Conservation (phyloP, 2,329 filamentous ascomycete species). For the Fusarium pilosicola region DNA sequence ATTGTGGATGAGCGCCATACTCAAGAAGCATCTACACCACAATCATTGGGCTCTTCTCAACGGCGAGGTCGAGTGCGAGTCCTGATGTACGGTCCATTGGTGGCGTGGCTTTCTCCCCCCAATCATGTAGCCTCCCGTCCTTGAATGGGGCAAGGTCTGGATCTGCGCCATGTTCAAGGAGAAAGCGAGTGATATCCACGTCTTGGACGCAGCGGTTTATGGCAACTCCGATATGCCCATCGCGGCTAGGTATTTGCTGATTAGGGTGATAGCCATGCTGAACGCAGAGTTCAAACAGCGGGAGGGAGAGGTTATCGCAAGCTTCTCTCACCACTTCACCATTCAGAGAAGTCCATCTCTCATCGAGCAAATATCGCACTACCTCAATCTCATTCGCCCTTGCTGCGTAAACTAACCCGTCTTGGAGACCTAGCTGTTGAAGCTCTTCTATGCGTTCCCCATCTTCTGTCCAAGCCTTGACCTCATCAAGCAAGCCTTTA, state of each 20-base stretch:
- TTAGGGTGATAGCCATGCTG: neutral
- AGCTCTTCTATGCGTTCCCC: neutral
- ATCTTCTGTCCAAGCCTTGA: neutral
- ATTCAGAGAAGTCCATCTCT: neutral
- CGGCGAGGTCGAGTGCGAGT: neutral
- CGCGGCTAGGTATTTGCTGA: neutral
- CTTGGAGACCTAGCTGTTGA: neutral
- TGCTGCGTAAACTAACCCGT: neutral
- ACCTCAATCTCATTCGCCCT: neutral
- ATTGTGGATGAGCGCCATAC: neutral
- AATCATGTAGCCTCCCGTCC: neutral
- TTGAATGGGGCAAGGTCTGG: neutral
- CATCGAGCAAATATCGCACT: neutral
- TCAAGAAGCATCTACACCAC: neutral
- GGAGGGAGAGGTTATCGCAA: neutral
- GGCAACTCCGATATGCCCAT: neutral
- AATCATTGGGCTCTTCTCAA: neutral
- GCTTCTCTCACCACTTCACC: neutral
- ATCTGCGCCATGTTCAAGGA: neutral
- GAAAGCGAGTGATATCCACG: neutral
- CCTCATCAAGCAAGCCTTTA: neutral
- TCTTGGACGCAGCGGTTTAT: neutral
- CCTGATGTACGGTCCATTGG: neutral
- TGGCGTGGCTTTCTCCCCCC: neutral
- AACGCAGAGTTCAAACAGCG: neutral